Conservation (phyloP, 2,329 filamentous ascomycete species). For the Chaetomiaceae sp. region DNA sequence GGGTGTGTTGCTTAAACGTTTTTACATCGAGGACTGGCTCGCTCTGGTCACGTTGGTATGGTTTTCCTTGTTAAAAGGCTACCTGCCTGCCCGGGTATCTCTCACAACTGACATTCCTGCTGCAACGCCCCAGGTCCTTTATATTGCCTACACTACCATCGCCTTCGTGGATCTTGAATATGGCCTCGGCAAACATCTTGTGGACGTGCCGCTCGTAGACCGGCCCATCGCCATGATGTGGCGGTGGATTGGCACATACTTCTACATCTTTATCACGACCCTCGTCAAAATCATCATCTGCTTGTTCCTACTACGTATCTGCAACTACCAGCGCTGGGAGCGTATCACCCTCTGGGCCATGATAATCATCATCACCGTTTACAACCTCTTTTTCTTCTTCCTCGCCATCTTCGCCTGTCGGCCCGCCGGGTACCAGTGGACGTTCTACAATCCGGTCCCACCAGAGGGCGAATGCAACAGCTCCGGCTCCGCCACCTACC, state of each 20-base stretch:
- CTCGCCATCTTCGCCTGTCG: background rate
- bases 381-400: background rate
- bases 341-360: background rate
- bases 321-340: background rate
- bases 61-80: background rate
- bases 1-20: background rate
- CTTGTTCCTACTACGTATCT: background rate
- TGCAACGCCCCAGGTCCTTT: background rate
- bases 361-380: background rate
- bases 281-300: background rate
- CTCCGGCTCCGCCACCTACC: background rate
- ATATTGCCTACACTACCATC: background rate
- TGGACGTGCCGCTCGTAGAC: background rate
- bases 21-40: background rate
- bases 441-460: background rate
- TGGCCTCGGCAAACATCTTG: background rate
- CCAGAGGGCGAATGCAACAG: background rate
- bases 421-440: background rate
- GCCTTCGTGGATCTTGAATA: background rate
- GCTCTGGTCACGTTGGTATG: background rate
- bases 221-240: background rate
- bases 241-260: background rate
- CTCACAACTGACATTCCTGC: background rate
- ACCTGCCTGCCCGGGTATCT: background rate
- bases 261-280: background rate